A percentile compares a stretch with the other conserved stretches of the same genome.
These are phyloP conservation scores for Arachis hypogaea DNA, from an alignment of 306 rosid genomes.

Conservation along the genomic window DNA sequence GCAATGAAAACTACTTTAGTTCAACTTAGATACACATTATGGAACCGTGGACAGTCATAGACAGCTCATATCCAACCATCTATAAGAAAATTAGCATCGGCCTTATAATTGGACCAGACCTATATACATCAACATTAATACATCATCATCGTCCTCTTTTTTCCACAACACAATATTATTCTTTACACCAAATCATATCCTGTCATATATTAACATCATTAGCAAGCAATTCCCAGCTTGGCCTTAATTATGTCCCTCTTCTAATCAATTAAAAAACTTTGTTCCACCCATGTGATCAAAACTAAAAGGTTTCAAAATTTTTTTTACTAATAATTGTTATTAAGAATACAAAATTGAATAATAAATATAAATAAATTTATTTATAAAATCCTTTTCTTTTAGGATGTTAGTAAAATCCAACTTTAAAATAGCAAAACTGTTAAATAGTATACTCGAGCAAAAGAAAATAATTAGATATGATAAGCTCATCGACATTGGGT, in stretches of 20 bases:
- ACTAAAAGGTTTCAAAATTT: conserved; percentile 7
- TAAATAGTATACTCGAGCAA: not conserved
- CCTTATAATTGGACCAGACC: conserved; percentile 13
- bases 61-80: conserved; percentile 27
- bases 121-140: conserved; percentile 3
- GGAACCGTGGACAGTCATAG: not conserved
- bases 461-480: no score
- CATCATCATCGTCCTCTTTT: conserved; percentile 17
- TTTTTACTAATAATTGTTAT: no score
- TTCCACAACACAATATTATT: not conserved
- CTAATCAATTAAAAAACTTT: not conserved
- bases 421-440: no score
- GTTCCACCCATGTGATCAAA: conserved; percentile 7
- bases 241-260: conserved; percentile 20
- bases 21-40: not conserved
- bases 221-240: conserved; percentile 28
- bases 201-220: not conserved
- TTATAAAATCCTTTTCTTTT: no score
- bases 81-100: conserved; percentile 9
- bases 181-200: conserved; percentile 14
- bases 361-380: no score
- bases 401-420: no score
- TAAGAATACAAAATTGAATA: no score
- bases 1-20: not conserved
- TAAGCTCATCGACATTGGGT: not conserved